These are phyloP conservation scores for Cyberlindnera nakhonratchasimensis DNA, from an alignment of 805 yeast species.

Conservation along the genomic window DNA sequence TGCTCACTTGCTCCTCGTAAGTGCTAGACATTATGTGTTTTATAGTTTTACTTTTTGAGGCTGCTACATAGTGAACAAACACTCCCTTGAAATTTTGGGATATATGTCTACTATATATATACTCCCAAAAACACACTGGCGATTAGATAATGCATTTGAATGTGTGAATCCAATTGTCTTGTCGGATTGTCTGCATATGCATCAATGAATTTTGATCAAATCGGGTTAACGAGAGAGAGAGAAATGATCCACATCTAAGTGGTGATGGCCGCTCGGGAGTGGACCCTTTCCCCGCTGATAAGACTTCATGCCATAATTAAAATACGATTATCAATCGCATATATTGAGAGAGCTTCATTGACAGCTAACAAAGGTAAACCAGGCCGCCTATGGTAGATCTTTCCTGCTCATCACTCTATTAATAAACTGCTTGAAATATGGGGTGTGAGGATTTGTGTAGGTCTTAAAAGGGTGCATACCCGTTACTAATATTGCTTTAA, in stretches of 20 bases:
- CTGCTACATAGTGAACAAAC: not conserved
- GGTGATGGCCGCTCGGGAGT: not conserved
- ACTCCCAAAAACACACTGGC: not conserved
- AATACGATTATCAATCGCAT: too few relatives aligned
- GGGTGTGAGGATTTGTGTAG: too few relatives aligned
- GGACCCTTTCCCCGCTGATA: not conserved
- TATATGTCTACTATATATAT: not conserved
- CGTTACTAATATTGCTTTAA: too few relatives aligned
- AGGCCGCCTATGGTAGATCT: too few relatives aligned
- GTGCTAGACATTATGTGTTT: slow-evolving; percentile 13
- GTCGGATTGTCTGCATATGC: not conserved
- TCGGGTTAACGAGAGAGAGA: not conserved
- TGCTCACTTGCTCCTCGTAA: slow-evolving; percentile 34
- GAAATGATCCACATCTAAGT: too few relatives aligned
- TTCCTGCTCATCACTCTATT: too few relatives aligned
- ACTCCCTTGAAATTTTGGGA: not conserved
- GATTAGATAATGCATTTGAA: not conserved
- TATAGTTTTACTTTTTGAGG: not conserved
- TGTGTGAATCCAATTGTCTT: not conserved
- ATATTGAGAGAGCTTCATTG: too few relatives aligned
- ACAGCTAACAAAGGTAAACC: too few relatives aligned
- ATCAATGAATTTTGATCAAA: not conserved
- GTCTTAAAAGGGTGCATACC: too few relatives aligned
- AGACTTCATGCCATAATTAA: too few relatives aligned
- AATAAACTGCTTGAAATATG: too few relatives aligned